Base-by-base conservation (phyloP, 148 eudicot genomes). In the Polygonum aviculare region DNA sequence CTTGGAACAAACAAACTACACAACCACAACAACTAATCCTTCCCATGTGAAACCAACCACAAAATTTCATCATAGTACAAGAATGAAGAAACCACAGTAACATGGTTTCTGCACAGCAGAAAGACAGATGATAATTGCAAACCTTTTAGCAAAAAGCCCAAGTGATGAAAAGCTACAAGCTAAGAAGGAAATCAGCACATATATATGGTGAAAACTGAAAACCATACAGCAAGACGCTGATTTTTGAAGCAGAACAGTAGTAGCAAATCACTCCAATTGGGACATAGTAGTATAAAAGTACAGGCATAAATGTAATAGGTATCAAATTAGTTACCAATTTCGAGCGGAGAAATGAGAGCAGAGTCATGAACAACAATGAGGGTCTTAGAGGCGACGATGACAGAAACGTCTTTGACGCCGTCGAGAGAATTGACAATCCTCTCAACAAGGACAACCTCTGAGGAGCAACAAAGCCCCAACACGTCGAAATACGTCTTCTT, bases 401-500 rank as follows among this genome's bases (percentile, higher is more conserved):
- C 90, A 3, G 95, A 81, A 0, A 91, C 87, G 10, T 88, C 86
- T 19, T 80, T 74, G 0, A 94, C 89, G 16, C 98, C 98, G 36
- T 90, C 87, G 12, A 90, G 78, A 7, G 91, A 83, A 45, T 73
- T 83, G 14, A 94, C 54, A 9, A 94, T 82, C 57, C 83, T 90
- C 82, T 94, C 97, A 2, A 94, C 83, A 26, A 94, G 65, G 1
- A 97, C 89, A 5, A 91, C 84, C 62, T 94, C 98, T 0, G 97
- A 91, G 0, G 93, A 76, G 57, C 98, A 94, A 62, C 98, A 94
- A 41, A 94, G 74, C 2, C 95, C 93, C 82, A 90, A 21, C 35
- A 94, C 98, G 44, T 94, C 91, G 31, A 94, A 94, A 60, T 91
- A 90, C 70, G 93, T 88, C 57, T 91, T 91, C 76, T 88, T 79